Evolutionary conservation across 306 rosid species (phyloP).

Genomic region (Casuarina cunninghamiana): DNA sequence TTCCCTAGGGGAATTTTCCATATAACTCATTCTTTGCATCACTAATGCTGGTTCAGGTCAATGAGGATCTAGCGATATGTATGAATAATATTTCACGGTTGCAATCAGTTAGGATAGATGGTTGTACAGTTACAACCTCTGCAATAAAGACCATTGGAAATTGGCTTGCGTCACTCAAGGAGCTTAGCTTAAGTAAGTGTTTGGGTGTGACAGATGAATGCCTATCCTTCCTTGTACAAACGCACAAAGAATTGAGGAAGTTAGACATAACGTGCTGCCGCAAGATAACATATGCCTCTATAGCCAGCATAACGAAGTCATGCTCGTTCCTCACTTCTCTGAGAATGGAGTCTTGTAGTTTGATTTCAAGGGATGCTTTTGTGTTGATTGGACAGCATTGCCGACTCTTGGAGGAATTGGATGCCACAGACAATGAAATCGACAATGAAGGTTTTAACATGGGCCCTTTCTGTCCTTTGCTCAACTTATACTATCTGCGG

Average conservation of each 20-base stretch:
- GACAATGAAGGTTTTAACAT: conserved; percentile 52
- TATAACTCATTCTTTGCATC: conserved; percentile 23
- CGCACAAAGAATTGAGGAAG: conserved; percentile 50
- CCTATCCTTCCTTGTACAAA: conserved; percentile 45
- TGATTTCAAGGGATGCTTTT: conserved; percentile 57
- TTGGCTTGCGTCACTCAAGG: conserved; percentile 51
- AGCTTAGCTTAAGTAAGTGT: conserved; percentile 70
- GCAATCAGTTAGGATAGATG: conserved; percentile 54
- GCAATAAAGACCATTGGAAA: conserved; percentile 51
- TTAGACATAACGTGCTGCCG: conserved; percentile 63
- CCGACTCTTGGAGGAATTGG: conserved; percentile 58
- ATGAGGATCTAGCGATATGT: conserved; percentile 53
- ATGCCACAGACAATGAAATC: conserved; percentile 63
- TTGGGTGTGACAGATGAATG: conserved; percentile 53
- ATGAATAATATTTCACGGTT: conserved; percentile 41
- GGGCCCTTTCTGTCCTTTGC: conserved; percentile 8
- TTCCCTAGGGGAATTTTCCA: conserved; percentile 10
- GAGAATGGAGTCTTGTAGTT: conserved; percentile 65
- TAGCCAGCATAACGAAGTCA: conserved; percentile 49
- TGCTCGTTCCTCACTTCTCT: conserved; percentile 61
- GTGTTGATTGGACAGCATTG: conserved; percentile 52
- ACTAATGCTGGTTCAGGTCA: conserved; percentile 44
- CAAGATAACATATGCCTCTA: conserved; percentile 50
- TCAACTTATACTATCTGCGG: conserved; percentile 8
- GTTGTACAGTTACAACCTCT: conserved; percentile 49